Evolutionary conservation across 2,329 filamentous ascomycete species (phyloP).

Genomic region (Achaetomium macrosporum): DNA sequence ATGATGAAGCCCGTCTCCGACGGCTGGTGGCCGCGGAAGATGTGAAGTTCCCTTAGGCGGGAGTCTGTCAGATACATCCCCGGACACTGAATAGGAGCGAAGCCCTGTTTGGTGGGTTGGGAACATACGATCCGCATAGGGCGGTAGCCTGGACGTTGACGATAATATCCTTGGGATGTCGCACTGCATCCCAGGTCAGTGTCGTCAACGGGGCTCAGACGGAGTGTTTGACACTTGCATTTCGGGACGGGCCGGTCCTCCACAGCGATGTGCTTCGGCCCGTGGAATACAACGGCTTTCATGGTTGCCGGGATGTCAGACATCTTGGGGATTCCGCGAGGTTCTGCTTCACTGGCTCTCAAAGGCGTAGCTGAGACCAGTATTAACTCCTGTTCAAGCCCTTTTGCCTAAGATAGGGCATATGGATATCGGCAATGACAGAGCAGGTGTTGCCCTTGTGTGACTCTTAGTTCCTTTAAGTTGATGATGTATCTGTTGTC

Average conservation of each 20-base stretch:
- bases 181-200: slow-evolving; percentile 38
- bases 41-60: slow-evolving; percentile 66
- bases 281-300: slow-evolving; percentile 86
- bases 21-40: slow-evolving; percentile 75
- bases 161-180: slow-evolving; percentile 68
- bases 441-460: no score
- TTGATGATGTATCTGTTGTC: background rate
- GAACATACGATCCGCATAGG: slow-evolving; percentile 74
- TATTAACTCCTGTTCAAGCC: no score
- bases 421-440: no score
- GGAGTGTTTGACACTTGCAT: slow-evolving; percentile 31
- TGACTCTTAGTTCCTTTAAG: no score
- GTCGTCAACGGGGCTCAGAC: background rate
- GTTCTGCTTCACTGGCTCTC: background rate
- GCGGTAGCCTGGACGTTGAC: slow-evolving; percentile 79
- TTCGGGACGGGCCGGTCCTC: slow-evolving; percentile 75
- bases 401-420: no score
- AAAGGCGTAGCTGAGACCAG: background rate
- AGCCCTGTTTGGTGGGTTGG: background rate
- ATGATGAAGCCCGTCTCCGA: slow-evolving; percentile 58
- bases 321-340: background rate
- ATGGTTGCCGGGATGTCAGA: slow-evolving; percentile 50
- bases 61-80: background rate
- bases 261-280: slow-evolving; percentile 65
- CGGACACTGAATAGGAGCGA: background rate